Evolutionary conservation across 2,329 filamentous ascomycete genomes (phyloP), one percentile per base, ranked within the genome.

Genomic region (Ceratocystis huliohia): DNA sequence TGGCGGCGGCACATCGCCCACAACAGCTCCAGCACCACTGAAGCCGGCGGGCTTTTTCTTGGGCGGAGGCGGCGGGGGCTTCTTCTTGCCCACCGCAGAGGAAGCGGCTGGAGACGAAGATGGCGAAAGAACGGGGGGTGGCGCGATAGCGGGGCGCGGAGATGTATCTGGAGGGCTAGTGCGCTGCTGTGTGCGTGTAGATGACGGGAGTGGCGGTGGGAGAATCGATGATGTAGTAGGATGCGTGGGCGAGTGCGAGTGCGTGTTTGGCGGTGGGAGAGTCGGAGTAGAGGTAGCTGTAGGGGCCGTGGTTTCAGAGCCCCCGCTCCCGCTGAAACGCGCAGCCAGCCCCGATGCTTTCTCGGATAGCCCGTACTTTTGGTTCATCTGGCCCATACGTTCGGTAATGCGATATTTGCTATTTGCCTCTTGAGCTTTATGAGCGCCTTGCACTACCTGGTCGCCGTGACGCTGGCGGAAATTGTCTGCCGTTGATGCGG

Each of bases 381-480:
- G 63, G 45, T 68, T 68, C 59, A 63, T 61, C 68, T 69, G 3
- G 70, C 69, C 48, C 3, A 76, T 70, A 69, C 74, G 78, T 48
- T 77, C 74, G 45, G 73, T 68, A 3, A 85, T 75, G 2, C 82
- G 82, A 70, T 87, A 87, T 72, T 84, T 86, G 71, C 86, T 81
- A 65, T 85, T 83, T 66, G 86, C 70, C 1, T 76, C 77, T 68
- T 81, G 82, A 3, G 85, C 84, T 22, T 78, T 80, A 71, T 79
- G 77, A 71, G 81, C 78, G 0, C 86, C 86, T 5, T 82, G 76
- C 1, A 82, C 81, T 5, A 88, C 82, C 72, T 89, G 84, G 20
- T 87, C 86, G 2, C 86, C 83, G 71, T 90, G 86, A 33, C 86
- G 77, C 72, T 89, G 83, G 15, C 85, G 84, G 73, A 91, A 88